These are phyloP conservation scores for Aplosporella prunicola DNA, from an alignment of 2,329 filamentous ascomycete species.

Conservation along the genomic window DNA sequence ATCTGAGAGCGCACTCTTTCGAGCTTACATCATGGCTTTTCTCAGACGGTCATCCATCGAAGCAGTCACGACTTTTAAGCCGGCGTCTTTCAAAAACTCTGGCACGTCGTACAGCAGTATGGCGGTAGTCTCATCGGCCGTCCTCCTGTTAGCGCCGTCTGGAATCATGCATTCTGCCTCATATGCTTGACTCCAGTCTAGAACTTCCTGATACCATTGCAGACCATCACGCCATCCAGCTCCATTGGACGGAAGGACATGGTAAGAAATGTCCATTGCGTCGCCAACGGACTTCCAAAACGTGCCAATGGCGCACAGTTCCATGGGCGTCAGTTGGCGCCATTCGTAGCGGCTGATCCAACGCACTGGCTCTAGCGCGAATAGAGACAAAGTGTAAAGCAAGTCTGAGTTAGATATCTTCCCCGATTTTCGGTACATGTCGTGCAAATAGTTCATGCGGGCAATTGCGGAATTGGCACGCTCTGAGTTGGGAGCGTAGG, in stretches of 20 bases:
- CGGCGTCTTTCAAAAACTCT: slow-evolving; percentile 35
- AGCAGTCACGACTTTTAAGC: slow-evolving; percentile 43
- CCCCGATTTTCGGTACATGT: slow-evolving; percentile 45
- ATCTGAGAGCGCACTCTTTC: slow-evolving; percentile 31
- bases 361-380: slow-evolving; percentile 54
- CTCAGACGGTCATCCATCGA: slow-evolving; percentile 57
- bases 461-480: slow-evolving; percentile 40
- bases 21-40: slow-evolving; percentile 44
- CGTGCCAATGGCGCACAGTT: slow-evolving; percentile 55
- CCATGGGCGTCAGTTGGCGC: slow-evolving; percentile 57
- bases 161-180: slow-evolving; percentile 50
- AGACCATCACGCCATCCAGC: slow-evolving; percentile 41
- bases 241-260: slow-evolving; percentile 32
- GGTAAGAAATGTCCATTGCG: slow-evolving; percentile 53
- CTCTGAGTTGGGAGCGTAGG: slow-evolving; percentile 23
- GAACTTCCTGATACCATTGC: slow-evolving; percentile 44
- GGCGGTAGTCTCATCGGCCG: slow-evolving; percentile 50
- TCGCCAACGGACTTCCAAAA: slow-evolving; percentile 66
- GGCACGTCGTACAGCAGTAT: slow-evolving; percentile 52
- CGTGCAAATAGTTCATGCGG: slow-evolving; percentile 56
- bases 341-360: slow-evolving; percentile 62
- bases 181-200: slow-evolving; percentile 46
- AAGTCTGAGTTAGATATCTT: slow-evolving; percentile 55
- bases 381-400: slow-evolving; percentile 56
- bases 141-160: slow-evolving; percentile 24